Base-by-base conservation (phyloP, 2,329 filamentous ascomycete species). In the Teratosphaeria pseudoeucalypti region DNA sequence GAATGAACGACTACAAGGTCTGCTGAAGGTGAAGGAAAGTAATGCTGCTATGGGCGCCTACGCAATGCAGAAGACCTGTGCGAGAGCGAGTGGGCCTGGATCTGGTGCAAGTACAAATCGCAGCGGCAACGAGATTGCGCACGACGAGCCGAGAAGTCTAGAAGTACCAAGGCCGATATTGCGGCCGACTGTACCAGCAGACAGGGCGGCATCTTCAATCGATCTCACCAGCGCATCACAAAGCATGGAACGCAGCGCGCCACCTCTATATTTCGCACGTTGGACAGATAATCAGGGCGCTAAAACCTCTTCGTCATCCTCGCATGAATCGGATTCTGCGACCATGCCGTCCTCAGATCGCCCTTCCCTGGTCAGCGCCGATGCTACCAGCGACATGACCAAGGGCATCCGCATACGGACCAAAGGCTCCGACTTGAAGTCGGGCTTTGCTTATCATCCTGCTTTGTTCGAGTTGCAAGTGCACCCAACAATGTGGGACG, bases 361-460 rank as follows among this genome's bases (percentile, higher is more conserved):
- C 23, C 52, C 49, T 23, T 59, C 60, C 11, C 14, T 58, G 19
- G n/a, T 56, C 14, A 56, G 19, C 26, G 27, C 32, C 10, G 32
- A 26, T 16, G 11, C 58, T 12, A 55, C 52, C 47, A 49, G 56
- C 6, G 3, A 58, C 10, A 56, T 26, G 27, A 27, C n/a, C 19
- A 16, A 58, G 27, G 49, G 58, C 6, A 54, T 68, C 9, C 62
- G 60, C 11, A 59, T 68, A 5, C 52, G 61, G 16, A 66, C 66
- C 19, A 66, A 61, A 58, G 66, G 66, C 14, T 32, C 62, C 3
- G 58, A 61, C n/a, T 58, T 68, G 26, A 62, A 62, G 16, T 63
- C 62, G 5, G 65, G 66, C 2, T 68, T 67, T 32, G 55, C 65
- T 1, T 68, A 68, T 27, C 66, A 67, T 57, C 63, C 63, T 6